Percentiles rank a stretch among this genome's conserved stretches.
phyloP scores from a whole-genome alignment of 2,329 filamentous ascomycete genomes.

The Trichoderma sp. region DNA sequence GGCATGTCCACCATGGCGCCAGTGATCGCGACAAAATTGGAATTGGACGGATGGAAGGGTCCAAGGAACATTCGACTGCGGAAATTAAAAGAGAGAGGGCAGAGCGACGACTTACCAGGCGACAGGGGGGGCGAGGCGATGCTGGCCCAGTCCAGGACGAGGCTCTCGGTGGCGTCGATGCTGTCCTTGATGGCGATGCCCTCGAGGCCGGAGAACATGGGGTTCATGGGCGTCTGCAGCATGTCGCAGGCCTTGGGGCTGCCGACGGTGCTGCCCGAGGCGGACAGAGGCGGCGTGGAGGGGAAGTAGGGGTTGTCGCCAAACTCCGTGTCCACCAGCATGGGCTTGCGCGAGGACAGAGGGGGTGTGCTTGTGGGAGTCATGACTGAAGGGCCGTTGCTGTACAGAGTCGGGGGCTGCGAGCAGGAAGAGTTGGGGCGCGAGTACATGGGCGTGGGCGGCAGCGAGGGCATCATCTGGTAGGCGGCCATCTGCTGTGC shows the following conservation, averaged over 20 bases:
- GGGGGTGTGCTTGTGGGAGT: conserved; percentile 70
- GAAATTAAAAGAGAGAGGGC: background rate
- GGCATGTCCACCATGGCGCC: background rate
- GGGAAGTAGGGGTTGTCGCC: conserved; percentile 73
- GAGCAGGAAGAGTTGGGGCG: conserved; percentile 67
- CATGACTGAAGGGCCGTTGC: conserved; percentile 62
- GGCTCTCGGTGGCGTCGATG: conserved; percentile 71
- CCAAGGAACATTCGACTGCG: conserved; percentile 16
- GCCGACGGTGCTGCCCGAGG: conserved; percentile 80
- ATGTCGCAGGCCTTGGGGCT: conserved; percentile 80
- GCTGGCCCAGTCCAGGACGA: conserved; percentile 76
- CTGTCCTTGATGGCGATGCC: conserved; percentile 67
- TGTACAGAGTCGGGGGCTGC: conserved; percentile 60
- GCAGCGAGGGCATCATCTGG: conserved; percentile 56
- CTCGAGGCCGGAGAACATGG: conserved; percentile 73
- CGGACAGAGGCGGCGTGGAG: conserved; percentile 83
- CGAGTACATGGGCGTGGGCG: conserved; percentile 65
- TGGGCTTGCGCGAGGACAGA: conserved; percentile 70
- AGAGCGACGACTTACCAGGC: conserved; percentile 70
- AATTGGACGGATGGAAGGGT: background rate
- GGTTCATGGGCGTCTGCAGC: conserved; percentile 80
- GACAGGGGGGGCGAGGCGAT: conserved; percentile 84
- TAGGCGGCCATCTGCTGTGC: conserved; percentile 48
- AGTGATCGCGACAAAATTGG: background rate
- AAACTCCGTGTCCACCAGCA: conserved; percentile 78